Conservation (phyloP, 1,284 basidiomycete genomes). For the Moesziomyces sp. region DNA sequence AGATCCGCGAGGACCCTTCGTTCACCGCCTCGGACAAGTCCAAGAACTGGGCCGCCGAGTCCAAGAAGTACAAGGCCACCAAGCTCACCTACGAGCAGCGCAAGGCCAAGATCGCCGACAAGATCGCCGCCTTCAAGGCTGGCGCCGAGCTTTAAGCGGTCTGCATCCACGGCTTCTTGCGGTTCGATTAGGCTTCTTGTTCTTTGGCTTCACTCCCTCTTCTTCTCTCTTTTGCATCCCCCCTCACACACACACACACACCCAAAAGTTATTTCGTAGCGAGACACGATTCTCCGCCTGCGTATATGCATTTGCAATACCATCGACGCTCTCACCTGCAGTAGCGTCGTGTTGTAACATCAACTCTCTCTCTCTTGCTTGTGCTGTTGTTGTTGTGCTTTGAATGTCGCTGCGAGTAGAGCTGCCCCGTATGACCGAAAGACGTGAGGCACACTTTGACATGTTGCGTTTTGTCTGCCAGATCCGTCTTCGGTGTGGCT, state of each 20-base stretch:
- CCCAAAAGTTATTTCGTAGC: conserved; percentile 3
- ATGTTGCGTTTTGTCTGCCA: too few species aligned
- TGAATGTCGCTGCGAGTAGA: background rate
- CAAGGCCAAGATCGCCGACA: conserved; percentile 63
- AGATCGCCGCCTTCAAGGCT: conserved; percentile 63
- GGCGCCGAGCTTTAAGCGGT: conserved; percentile 34
- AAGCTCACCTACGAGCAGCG: conserved; percentile 81
- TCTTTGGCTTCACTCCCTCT: conserved; percentile 9
- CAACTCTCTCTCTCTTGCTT: background rate
- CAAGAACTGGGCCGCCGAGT: conserved; percentile 90
- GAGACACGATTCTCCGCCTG: too few species aligned
- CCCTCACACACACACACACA: background rate
- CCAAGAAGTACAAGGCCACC: conserved; percentile 77
- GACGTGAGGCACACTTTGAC: too few species aligned
- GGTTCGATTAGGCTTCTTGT: too few species aligned
- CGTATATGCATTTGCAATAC: conserved; percentile 15
- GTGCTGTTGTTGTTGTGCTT: background rate
- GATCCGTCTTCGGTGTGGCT: too few species aligned
- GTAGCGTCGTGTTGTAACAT: conserved; percentile 15
- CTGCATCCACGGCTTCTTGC: background rate
- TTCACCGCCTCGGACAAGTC: conserved; percentile 93
- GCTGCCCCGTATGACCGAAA: too few species aligned
- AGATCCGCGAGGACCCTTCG: conserved; percentile 92
- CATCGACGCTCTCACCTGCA: conserved; percentile 1
- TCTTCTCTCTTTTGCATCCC: background rate